A percentile compares a stretch with the other conserved stretches of the same genome.
Evolutionary conservation across 2,329 filamentous ascomycete species (phyloP).

Genomic region (Chrysoporthe austroafricana): DNA sequence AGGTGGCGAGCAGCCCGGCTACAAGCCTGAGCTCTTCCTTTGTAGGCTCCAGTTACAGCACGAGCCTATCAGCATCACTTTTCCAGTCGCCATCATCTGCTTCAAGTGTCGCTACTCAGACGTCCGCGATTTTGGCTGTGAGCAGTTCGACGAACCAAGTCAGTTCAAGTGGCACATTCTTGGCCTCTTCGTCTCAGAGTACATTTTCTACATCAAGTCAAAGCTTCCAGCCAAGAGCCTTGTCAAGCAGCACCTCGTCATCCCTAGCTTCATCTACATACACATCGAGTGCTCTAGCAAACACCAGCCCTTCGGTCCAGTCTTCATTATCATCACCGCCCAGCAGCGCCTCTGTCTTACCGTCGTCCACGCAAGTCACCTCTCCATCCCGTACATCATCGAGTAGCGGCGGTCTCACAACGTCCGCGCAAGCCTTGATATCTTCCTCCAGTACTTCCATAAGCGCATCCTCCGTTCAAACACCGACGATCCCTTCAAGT

Average conservation of each 20-base stretch:
- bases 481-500: not conserved
- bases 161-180: not conserved
- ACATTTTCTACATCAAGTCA: not conserved
- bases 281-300: not conserved
- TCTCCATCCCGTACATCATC: not conserved
- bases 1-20: not conserved
- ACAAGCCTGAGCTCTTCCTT: not conserved
- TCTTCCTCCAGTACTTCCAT: not conserved
- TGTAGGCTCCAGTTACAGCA: not conserved
- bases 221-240: not conserved
- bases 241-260: no score
- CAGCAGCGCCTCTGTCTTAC: not conserved
- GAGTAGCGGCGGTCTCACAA: not conserved
- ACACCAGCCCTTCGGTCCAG: not conserved
- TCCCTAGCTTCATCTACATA: no score
- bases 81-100: not conserved
- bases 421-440: not conserved
- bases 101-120: not conserved
- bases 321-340: not conserved
- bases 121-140: not conserved
- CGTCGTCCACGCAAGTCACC: not conserved
- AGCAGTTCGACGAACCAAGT: not conserved
- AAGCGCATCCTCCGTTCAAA: not conserved
- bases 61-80: not conserved
- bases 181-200: not conserved